phyloP scores from a whole-genome alignment of 768 basidiomycete genomes.

The Mycena metata region DNA sequence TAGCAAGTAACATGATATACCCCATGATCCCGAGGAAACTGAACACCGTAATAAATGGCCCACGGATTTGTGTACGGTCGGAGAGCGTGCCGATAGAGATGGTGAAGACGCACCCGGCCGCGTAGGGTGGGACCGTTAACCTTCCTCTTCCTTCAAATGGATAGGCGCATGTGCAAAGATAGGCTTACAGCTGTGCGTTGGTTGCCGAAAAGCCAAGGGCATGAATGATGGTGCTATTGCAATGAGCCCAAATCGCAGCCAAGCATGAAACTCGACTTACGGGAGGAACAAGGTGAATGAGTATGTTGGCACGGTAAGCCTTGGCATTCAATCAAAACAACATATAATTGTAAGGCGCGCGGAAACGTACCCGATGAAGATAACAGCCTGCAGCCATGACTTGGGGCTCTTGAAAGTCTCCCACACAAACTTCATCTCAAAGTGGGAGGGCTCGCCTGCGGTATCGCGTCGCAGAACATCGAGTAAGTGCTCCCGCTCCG shows the following conservation, averaged over 20 bases:
- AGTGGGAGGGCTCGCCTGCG: slow-evolving; percentile 48
- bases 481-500: slow-evolving; percentile 50
- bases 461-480: slow-evolving; percentile 46
- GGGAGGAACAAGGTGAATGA: slow-evolving; percentile 55
- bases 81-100: slow-evolving; percentile 49
- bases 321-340: slow-evolving; percentile 7
- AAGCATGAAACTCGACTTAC: slow-evolving; percentile 5
- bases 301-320: slow-evolving; percentile 44
- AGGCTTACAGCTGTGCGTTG: slow-evolving; percentile 48
- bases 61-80: slow-evolving; percentile 50
- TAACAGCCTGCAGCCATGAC: slow-evolving; percentile 43
- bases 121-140: slow-evolving; percentile 52
- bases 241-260: neutral
- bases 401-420: slow-evolving; percentile 48
- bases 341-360: neutral
- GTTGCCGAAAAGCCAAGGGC: slow-evolving; percentile 59
- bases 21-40: slow-evolving; percentile 57
- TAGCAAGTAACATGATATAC: slow-evolving; percentile 56
- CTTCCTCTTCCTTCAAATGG: slow-evolving; percentile 19
- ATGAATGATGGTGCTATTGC: slow-evolving; percentile 45
- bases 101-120: slow-evolving; percentile 46
- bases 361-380: slow-evolving; percentile 47
- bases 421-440: slow-evolving; percentile 51
- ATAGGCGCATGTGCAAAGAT: neutral
- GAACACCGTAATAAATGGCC: slow-evolving; percentile 57